Evolutionary conservation across 345 rosid species (phyloP).

Genomic region (Bretschneidera sinensis): DNA sequence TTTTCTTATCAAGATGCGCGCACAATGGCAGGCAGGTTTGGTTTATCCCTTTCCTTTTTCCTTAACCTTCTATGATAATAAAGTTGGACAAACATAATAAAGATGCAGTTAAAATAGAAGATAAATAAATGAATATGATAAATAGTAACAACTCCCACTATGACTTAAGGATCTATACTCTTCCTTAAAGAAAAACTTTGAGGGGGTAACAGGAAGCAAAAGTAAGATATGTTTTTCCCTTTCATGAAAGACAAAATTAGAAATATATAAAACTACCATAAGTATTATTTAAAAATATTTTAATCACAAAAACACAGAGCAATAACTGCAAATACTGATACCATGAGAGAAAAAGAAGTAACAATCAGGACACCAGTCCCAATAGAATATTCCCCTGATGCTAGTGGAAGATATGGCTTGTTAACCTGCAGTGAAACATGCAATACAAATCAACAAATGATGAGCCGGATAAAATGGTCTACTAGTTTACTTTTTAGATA

Average conservation of each 20-base stretch:
- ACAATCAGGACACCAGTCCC: constrained; percentile 59
- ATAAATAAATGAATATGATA: too few species aligned
- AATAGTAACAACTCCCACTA: too few species aligned
- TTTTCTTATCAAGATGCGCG: background rate
- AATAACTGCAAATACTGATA: constrained; percentile 18
- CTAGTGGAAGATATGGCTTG: constrained; percentile 95
- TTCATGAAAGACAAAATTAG: background rate
- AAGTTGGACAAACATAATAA: background rate
- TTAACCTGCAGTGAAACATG: constrained; percentile 56
- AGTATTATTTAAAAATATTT: background rate
- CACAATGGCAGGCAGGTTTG: background rate
- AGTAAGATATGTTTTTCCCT: too few species aligned
- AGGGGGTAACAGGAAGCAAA: too few species aligned
- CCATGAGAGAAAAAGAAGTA: constrained; percentile 69
- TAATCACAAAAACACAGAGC: background rate
- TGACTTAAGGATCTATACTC: too few species aligned
- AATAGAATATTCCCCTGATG: constrained; percentile 83
- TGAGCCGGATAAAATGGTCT: background rate
- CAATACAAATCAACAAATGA: background rate
- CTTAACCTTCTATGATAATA: background rate
- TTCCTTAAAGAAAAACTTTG: too few species aligned
- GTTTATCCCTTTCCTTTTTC: too few species aligned
- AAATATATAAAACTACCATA: background rate
- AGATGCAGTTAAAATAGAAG: background rate
- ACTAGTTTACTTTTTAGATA: background rate